A percentile compares a stretch with the other conserved stretches of the same genome.
Evolutionary conservation across 768 basidiomycete species (phyloP).

Genomic region (Boletus speciosus): DNA sequence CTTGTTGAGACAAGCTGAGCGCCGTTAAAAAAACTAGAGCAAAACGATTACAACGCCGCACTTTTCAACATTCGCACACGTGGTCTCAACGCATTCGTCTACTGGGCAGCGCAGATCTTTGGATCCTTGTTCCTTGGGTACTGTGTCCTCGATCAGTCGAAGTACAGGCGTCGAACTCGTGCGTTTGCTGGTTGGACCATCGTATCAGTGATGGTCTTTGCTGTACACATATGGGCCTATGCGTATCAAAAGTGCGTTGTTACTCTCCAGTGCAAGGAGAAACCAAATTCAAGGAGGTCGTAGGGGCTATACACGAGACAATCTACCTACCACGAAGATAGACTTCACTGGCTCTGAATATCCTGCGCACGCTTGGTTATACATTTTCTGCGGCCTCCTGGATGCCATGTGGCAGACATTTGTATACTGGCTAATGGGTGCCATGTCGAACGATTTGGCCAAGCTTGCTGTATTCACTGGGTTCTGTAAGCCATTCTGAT

Average conservation of each 20-base stretch:
- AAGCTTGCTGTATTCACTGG: constrained; percentile 80
- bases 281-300: background rate
- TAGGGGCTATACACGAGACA: constrained; percentile 58
- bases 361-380: constrained; percentile 54
- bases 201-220: constrained; percentile 60
- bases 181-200: constrained; percentile 69
- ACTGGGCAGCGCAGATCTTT: constrained; percentile 77
- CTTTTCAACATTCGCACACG: constrained; percentile 79
- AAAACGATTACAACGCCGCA: constrained; percentile 76
- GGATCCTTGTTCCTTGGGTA: constrained; percentile 68
- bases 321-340: constrained; percentile 44
- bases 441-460: constrained; percentile 78
- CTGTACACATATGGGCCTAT: constrained; percentile 73
- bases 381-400: constrained; percentile 69
- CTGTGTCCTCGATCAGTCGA: constrained; percentile 56
- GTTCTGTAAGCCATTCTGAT: constrained; percentile 57
- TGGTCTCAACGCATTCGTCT: constrained; percentile 71
- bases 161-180: constrained; percentile 58
- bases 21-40: constrained; percentile 45
- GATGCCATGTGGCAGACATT: constrained; percentile 87
- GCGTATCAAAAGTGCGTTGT: constrained; percentile 67
- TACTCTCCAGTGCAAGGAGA: background rate
- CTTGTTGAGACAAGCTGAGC: constrained; percentile 1
- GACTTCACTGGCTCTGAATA: constrained; percentile 60
- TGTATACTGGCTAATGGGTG: constrained; percentile 80